Percentiles rank a stretch among this genome's conserved stretches.
Evolutionary conservation across 805 yeast genomes (phyloP).

Genomic region (Ogataea pilisensis): DNA sequence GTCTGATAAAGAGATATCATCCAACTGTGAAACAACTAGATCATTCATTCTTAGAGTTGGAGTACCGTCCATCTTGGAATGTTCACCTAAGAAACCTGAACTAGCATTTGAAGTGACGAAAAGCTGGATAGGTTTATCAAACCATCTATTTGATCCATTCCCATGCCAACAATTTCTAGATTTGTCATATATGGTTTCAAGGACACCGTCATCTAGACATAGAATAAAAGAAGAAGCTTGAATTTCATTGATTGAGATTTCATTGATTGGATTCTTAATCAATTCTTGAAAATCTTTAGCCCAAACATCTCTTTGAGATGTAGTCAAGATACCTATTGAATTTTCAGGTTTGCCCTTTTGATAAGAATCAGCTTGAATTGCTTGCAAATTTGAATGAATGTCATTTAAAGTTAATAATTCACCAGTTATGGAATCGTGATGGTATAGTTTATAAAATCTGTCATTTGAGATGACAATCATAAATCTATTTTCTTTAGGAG

Average conservation of each 20-base stretch:
- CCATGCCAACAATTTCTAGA: slow-evolving; percentile 92
- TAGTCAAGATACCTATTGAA: slow-evolving; percentile 75
- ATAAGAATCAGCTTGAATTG: slow-evolving; percentile 41
- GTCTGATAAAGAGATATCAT: slow-evolving; percentile 25
- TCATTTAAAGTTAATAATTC: slow-evolving; percentile 41
- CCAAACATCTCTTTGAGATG: slow-evolving; percentile 85
- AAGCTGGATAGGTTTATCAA: slow-evolving; percentile 87
- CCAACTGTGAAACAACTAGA: slow-evolving; percentile 58
- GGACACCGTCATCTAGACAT: slow-evolving; percentile 69
- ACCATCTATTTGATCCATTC: slow-evolving; percentile 85
- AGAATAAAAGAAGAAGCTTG: slow-evolving; percentile 76
- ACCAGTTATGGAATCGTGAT: slow-evolving; percentile 43
- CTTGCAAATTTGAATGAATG: slow-evolving; percentile 54
- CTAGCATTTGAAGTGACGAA: slow-evolving; percentile 76
- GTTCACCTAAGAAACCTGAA: slow-evolving; percentile 94
- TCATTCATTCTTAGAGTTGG: slow-evolving; percentile 89
- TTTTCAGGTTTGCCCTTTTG: slow-evolving; percentile 36
- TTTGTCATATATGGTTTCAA: slow-evolving; percentile 77
- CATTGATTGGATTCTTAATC: slow-evolving; percentile 55
- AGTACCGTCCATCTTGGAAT: slow-evolving; percentile 97
- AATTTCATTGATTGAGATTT: slow-evolving; percentile 58
- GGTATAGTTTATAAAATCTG: slow-evolving; percentile 72
- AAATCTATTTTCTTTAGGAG: slow-evolving; percentile 52
- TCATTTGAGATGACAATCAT: slow-evolving; percentile 71
- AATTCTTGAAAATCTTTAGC: slow-evolving; percentile 55